A percentile compares a stretch with the other conserved stretches of the same genome.
Conservation (phyloP, 805 yeast genomes). For the Candida lessepsii region DNA sequence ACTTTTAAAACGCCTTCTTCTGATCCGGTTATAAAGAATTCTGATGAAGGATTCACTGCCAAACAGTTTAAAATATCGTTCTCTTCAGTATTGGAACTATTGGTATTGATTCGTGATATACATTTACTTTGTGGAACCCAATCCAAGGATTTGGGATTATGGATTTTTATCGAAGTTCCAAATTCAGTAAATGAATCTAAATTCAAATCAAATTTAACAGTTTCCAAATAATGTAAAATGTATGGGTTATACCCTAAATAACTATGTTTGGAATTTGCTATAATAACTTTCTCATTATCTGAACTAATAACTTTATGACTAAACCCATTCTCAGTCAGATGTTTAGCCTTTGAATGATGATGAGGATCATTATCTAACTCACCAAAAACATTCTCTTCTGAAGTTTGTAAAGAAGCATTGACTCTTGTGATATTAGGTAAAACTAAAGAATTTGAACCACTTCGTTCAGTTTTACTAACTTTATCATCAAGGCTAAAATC, state of each 20-base stretch:
- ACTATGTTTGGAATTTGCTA: conserved; percentile 47
- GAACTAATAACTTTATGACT: conserved; percentile 39
- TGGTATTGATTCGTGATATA: conserved; percentile 9
- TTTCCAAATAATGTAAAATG: conserved; percentile 54
- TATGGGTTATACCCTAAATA: conserved; percentile 69
- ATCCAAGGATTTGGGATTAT: conserved; percentile 4
- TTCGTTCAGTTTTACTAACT: conserved; percentile 11
- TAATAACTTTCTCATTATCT: conserved; percentile 29
- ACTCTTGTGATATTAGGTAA: conserved; percentile 30
- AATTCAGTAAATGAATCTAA: conserved; percentile 66
- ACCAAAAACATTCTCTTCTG: conserved; percentile 43
- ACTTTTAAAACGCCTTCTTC: conserved; percentile 68
- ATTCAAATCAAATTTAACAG: conserved; percentile 54
- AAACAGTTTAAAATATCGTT: conserved; percentile 51
- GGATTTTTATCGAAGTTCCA: conserved; percentile 38
- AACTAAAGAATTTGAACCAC: conserved; percentile 25
- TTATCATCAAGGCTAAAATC: not conserved
- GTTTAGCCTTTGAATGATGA: conserved; percentile 2
- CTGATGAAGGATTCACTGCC: conserved; percentile 57
- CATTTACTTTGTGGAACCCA: conserved; percentile 12
- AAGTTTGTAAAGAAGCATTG: conserved; percentile 39
- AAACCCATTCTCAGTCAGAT: conserved; percentile 11
- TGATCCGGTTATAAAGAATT: conserved; percentile 75
- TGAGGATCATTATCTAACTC: conserved; percentile 41
- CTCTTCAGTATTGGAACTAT: conserved; percentile 48